A percentile compares a stretch with the other conserved stretches of the same genome.
phyloP scores from a whole-genome alignment of 2,329 filamentous ascomycete genomes.

The Colletotrichum australisinense region DNA sequence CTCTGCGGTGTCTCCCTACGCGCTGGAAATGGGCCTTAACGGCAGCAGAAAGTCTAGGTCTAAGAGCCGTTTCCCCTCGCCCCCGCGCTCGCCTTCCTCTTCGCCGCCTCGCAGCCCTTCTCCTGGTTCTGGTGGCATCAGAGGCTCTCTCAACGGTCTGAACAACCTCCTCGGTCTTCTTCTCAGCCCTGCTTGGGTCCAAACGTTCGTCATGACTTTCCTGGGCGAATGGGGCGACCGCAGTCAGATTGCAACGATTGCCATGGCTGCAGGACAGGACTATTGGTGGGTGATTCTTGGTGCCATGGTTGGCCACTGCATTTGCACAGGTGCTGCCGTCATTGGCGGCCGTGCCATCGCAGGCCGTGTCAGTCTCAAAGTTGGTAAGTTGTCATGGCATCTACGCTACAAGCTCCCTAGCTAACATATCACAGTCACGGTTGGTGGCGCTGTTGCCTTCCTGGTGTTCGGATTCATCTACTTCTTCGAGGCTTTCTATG shows the following conservation, averaged over 20 bases:
- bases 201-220: constrained; percentile 99
- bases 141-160: constrained; percentile 68
- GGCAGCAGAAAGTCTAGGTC: constrained; percentile 74
- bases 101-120: constrained; percentile 74
- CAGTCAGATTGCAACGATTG: constrained; percentile 97
- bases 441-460: constrained; percentile 92
- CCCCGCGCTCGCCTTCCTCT: constrained; percentile 83
- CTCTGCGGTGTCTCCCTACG: constrained; percentile 78
- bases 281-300: constrained; percentile 99
- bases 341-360: constrained; percentile 93
- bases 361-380: constrained; percentile 92
- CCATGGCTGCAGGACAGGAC: constrained; percentile 97
- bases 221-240: constrained; percentile 98
- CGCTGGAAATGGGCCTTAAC: constrained; percentile 82
- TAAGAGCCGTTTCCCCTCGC: constrained; percentile 81
- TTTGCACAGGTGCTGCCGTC: constrained; percentile 92
- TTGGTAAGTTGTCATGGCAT: constrained; percentile 74
- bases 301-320: constrained; percentile 84
- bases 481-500: constrained; percentile 80
- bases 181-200: constrained; percentile 96
- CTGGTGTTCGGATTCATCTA: constrained; percentile 93
- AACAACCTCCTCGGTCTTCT: constrained; percentile 89
- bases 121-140: constrained; percentile 50
- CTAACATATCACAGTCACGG: constrained; percentile 74
- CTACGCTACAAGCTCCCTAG: background rate